A percentile compares a stretch with the other conserved stretches of the same genome.
Conservation (phyloP, 2,329 filamentous ascomycete genomes). For the Fonsecaea erecta region DNA sequence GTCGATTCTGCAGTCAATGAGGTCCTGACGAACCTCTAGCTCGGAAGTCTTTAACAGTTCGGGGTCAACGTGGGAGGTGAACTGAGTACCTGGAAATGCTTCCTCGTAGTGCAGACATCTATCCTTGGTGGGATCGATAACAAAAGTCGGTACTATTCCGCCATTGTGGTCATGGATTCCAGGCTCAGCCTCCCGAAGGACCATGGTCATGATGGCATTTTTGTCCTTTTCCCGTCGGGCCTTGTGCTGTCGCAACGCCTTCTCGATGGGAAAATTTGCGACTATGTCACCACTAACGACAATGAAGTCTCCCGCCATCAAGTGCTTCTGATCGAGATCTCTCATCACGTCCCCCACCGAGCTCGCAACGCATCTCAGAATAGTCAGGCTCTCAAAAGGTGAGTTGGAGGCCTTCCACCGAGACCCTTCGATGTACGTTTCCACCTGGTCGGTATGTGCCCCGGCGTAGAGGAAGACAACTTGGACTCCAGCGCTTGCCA, state of each 20-base stretch:
- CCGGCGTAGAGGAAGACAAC: slow-evolving; percentile 93
- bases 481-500: slow-evolving; percentile 92
- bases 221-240: slow-evolving; percentile 81
- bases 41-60: slow-evolving; percentile 77
- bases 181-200: slow-evolving; percentile 76
- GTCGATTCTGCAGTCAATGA: slow-evolving; percentile 93
- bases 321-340: slow-evolving; percentile 81
- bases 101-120: slow-evolving; percentile 95
- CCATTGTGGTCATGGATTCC: slow-evolving; percentile 78
- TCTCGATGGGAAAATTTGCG: slow-evolving; percentile 84
- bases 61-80: slow-evolving; percentile 70
- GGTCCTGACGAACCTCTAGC: slow-evolving; percentile 80
- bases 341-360: slow-evolving; percentile 94
- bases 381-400: slow-evolving; percentile 78
- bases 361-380: slow-evolving; percentile 83
- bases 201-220: slow-evolving; percentile 97
- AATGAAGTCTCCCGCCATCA: slow-evolving; percentile 89
- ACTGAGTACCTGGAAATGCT: slow-evolving; percentile 55
- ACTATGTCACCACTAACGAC: slow-evolving; percentile 91
- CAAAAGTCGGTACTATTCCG: slow-evolving; percentile 78
- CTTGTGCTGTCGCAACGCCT: slow-evolving; percentile 76
- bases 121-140: slow-evolving; percentile 78
- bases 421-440: slow-evolving; percentile 81
- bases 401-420: slow-evolving; percentile 75
- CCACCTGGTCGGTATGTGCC: slow-evolving; percentile 82